Evolutionary conservation across 441 rosid species (phyloP).

Genomic region (Hura crepitans): DNA sequence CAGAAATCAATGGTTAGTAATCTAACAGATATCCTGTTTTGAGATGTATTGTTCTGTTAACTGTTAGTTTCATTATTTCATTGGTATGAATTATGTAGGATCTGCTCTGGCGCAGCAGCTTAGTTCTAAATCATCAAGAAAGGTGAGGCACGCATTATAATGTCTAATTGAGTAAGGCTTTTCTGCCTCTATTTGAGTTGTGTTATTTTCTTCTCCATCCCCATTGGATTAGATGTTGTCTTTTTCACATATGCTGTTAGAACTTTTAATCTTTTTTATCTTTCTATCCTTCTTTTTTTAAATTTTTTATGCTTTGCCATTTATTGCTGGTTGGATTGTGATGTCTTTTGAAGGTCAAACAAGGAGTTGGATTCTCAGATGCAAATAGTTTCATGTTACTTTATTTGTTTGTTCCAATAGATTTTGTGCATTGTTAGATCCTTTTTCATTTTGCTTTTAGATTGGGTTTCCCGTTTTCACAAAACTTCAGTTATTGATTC

Average conservation of each 20-base stretch:
- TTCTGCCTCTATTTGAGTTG: neutral
- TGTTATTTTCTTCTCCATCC: neutral
- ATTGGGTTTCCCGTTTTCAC: neutral
- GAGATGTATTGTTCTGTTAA: neutral
- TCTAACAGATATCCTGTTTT: neutral
- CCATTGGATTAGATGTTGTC: neutral
- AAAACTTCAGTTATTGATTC: no score
- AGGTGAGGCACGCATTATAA: slow-evolving; percentile 12
- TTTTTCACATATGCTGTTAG: neutral
- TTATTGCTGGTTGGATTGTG: neutral
- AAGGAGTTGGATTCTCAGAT: neutral
- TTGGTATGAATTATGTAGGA: slow-evolving; percentile 15
- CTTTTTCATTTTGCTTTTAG: neutral
- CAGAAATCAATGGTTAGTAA: slow-evolving; percentile 15
- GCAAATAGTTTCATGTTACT: neutral
- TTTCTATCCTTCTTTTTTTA: neutral
- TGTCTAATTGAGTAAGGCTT: neutral
- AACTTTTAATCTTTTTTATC: no score
- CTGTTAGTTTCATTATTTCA: neutral
- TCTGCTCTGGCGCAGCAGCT: slow-evolving; percentile 9
- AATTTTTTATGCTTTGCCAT: neutral
- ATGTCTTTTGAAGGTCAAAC: neutral
- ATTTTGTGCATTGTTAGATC: neutral
- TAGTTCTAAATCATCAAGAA: slow-evolving; percentile 25
- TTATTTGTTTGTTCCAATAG: neutral